A percentile compares a stretch with the other conserved stretches of the same genome.
These are phyloP conservation scores for Aspergillus taichungensis DNA, from an alignment of 495 filamentous ascomycete genomes.

Conservation along the genomic window DNA sequence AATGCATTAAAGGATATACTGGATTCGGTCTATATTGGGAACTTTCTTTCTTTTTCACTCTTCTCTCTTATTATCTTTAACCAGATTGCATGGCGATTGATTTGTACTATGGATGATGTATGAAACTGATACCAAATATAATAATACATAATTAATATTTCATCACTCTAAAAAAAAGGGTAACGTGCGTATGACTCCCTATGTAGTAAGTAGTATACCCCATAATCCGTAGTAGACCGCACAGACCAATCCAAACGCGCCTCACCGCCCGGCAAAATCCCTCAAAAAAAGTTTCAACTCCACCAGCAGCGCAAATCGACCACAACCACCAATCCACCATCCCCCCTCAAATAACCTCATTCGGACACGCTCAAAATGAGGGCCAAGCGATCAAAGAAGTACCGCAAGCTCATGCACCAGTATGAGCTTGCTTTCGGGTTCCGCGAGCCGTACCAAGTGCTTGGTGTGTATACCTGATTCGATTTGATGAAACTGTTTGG, in stretches of 20 bases:
- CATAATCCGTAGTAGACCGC: slow-evolving; percentile 1
- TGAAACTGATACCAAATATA: too few species aligned
- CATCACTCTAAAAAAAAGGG: too few species aligned
- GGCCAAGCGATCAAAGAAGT: slow-evolving; percentile 89
- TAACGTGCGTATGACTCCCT: too few species aligned
- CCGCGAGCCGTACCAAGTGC: slow-evolving; percentile 87
- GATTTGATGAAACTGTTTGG: too few species aligned
- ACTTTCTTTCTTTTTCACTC: too few species aligned
- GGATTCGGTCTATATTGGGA: too few species aligned
- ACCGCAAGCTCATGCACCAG: slow-evolving; percentile 91
- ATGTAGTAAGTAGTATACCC: too few species aligned
- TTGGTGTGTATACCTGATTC: slow-evolving; percentile 42
- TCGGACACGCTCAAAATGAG: slow-evolving; percentile 48
- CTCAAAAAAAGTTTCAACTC: slow-evolving; percentile 32
- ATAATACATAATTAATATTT: too few species aligned
- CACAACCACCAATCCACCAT: neutral
- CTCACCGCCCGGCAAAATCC: slow-evolving; percentile 35
- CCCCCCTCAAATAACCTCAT: neutral
- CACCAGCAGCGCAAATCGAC: slow-evolving; percentile 6
- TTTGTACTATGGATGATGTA: too few species aligned
- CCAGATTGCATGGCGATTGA: too few species aligned
- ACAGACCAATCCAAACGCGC: slow-evolving; percentile 23
- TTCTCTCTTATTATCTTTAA: too few species aligned
- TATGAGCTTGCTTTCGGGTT: slow-evolving; percentile 79
- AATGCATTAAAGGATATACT: too few species aligned